phyloP scores from a whole-genome alignment of 345 rosid species.

The Populus euphratica region DNA sequence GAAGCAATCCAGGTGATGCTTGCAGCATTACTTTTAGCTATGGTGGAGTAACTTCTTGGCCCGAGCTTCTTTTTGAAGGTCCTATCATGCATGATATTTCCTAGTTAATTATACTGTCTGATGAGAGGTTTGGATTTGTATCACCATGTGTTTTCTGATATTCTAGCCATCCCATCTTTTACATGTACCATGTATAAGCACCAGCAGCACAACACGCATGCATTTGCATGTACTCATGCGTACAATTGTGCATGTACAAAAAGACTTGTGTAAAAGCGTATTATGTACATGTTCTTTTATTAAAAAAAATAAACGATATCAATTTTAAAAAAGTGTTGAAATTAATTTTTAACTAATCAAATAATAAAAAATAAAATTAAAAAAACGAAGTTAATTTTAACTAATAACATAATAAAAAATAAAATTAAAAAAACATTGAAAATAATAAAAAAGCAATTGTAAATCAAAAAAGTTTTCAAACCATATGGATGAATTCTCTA shows the following conservation, averaged over 20 bases:
- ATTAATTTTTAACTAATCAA: too few relatives aligned
- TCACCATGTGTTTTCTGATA: background rate
- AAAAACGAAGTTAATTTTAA: too few relatives aligned
- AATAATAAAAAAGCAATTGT: too few relatives aligned
- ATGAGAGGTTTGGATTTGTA: slow-evolving; percentile 15
- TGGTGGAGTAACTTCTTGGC: slow-evolving; percentile 42
- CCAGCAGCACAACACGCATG: background rate
- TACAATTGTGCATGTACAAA: background rate
- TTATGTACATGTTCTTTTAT: background rate
- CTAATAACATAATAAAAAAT: too few relatives aligned
- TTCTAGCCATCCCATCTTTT: background rate
- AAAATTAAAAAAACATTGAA: too few relatives aligned
- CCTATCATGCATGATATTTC: slow-evolving; percentile 38
- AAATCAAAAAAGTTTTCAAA: too few relatives aligned
- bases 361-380: too few relatives aligned
- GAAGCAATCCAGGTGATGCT: slow-evolving; percentile 40
- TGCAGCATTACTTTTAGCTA: slow-evolving; percentile 41
- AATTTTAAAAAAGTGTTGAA: too few relatives aligned
- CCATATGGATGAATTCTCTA: too few relatives aligned
- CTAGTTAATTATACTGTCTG: slow-evolving; percentile 1
- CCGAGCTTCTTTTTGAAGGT: slow-evolving; percentile 40
- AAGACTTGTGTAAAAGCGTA: background rate
- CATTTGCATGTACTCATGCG: background rate
- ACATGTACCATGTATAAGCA: background rate
- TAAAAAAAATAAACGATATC: too few relatives aligned